Base-by-base conservation (phyloP, 352 stramenopile species). In the Phytophthora nicotianae region DNA sequence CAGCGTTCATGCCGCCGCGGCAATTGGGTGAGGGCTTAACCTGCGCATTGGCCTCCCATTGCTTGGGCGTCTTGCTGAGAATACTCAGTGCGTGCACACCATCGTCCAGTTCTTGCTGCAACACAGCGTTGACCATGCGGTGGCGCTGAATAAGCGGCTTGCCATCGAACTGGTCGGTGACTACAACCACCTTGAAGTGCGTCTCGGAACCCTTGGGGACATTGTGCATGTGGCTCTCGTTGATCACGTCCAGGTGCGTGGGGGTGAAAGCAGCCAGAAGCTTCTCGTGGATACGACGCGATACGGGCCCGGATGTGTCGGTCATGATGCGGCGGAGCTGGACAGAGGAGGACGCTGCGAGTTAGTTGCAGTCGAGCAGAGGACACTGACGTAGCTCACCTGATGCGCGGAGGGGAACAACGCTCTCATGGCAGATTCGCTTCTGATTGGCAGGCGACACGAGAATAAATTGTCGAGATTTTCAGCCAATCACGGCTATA, bases 141-240 rank as follows among this genome's bases (percentile, higher is more conserved):
- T 99, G 95, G 29, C 95, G 81, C 70, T 97, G 82, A 10, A 96
- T 63, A 40, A 97, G 70, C 50, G 83, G 67, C 62, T 93, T 91
- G 61, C 88, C 84, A 23, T 97, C 83, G 66, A 99, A 99, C 40
- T 88, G 68, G 20, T 88, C 79, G 10, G 87, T 88, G 8, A 98
- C 90, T 0, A 98, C 87, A 20, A 99, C 82, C 9, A 98, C 93
- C 75, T 99, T 98, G 74, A 99, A 99, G 72, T 99, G 96, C 17
- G 93, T 98, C 81, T 99, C 96, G 14, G 91, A 93, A 58, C 89
- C 85, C 48, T 89, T 90, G 11, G 94, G 94, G 29, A 98, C 95
- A 64, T 96, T 98, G 81, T 98, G 95, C 88, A 96, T 98, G 73
- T 97, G 85, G 51, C 86, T 97, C 77, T 98, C 95, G 69, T 98